Evolutionary conservation across 2,329 filamentous ascomycete species (phyloP).

Genomic region (Ophiocordyceps camponoti-saundersi): DNA sequence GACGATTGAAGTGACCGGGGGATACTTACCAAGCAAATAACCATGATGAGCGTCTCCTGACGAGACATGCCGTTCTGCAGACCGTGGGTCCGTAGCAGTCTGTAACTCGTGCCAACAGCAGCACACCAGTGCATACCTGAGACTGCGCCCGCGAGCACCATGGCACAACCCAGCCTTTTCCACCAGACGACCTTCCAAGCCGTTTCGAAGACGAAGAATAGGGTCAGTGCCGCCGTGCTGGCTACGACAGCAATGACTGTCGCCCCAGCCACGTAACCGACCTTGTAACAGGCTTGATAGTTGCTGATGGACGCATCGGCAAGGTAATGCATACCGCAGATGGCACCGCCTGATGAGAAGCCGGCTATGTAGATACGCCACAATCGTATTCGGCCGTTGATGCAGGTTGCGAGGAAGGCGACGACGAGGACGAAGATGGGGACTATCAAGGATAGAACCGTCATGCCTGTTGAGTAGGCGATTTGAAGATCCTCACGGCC

Average conservation of each 20-base stretch:
- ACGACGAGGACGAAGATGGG: conserved; percentile 56
- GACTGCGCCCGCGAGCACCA: conserved; percentile 55
- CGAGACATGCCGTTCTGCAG: conserved; percentile 3
- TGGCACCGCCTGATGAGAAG: conserved; percentile 52
- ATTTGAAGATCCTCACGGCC: conserved; percentile 49
- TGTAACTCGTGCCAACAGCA: conserved; percentile 51
- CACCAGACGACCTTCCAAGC: conserved; percentile 65
- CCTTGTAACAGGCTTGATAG: conserved; percentile 45
- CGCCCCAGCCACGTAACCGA: conserved; percentile 46
- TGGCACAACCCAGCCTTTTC: conserved; percentile 50
- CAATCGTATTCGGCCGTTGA: conserved; percentile 36
- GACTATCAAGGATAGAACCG: conserved; percentile 59
- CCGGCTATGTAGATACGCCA: conserved; percentile 45
- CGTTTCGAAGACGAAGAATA: conserved; percentile 63
- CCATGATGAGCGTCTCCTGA: conserved; percentile 33
- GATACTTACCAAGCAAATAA: conserved; percentile 44
- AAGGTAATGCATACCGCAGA: conserved; percentile 74
- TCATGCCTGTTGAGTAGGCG: conserved; percentile 53
- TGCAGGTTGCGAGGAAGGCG: conserved; percentile 56
- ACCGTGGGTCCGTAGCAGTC: conserved; percentile 25
- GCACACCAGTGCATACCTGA: conserved; percentile 80
- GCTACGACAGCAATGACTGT: conserved; percentile 54
- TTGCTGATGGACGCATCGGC: conserved; percentile 67
- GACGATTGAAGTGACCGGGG: conserved; percentile 9
- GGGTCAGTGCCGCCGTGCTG: conserved; percentile 47